These are phyloP conservation scores for Dacryopinax primogenitus DNA, from an alignment of 768 basidiomycete genomes.

Conservation along the genomic window DNA sequence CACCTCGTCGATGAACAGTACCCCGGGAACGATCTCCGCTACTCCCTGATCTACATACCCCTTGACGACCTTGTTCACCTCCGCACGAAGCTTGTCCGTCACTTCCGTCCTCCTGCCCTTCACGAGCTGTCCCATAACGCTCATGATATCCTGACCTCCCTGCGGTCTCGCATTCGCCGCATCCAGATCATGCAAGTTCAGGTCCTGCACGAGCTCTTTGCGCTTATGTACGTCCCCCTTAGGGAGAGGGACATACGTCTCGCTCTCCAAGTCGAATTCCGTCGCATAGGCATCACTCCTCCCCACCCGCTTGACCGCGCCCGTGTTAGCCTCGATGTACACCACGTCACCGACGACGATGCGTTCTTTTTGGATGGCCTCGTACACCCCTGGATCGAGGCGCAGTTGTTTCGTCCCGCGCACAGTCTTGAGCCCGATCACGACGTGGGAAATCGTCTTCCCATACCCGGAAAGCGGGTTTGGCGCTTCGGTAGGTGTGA, in stretches of 20 bases:
- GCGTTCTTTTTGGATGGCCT: constrained; percentile 93
- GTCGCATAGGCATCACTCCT: constrained; percentile 95
- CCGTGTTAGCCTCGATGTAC: constrained; percentile 85
- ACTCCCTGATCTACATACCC: constrained; percentile 97
- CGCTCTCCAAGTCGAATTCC: constrained; percentile 93
- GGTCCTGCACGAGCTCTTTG: constrained; percentile 90
- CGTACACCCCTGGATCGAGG: constrained; percentile 89
- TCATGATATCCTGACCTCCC: constrained; percentile 96
- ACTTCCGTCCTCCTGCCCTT: constrained; percentile 91
- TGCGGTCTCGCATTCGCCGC: constrained; percentile 90
- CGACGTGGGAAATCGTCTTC: constrained; percentile 96
- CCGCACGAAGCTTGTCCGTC: constrained; percentile 86
- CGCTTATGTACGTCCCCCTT: constrained; percentile 94
- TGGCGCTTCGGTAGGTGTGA: constrained; percentile 91
- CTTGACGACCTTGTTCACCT: constrained; percentile 96
- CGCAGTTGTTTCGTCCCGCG: constrained; percentile 90
- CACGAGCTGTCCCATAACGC: constrained; percentile 81
- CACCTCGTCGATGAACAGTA: constrained; percentile 98
- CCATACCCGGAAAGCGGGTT: constrained; percentile 96
- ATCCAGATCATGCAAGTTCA: constrained; percentile 88
- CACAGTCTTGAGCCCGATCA: constrained; percentile 88
- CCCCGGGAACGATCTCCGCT: constrained; percentile 93
- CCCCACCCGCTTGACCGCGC: constrained; percentile 95
- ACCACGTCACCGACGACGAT: constrained; percentile 94
- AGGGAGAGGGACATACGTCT: constrained; percentile 94